phyloP scores from a whole-genome alignment of 495 filamentous ascomycete genomes.

The Neurospora terricola region DNA sequence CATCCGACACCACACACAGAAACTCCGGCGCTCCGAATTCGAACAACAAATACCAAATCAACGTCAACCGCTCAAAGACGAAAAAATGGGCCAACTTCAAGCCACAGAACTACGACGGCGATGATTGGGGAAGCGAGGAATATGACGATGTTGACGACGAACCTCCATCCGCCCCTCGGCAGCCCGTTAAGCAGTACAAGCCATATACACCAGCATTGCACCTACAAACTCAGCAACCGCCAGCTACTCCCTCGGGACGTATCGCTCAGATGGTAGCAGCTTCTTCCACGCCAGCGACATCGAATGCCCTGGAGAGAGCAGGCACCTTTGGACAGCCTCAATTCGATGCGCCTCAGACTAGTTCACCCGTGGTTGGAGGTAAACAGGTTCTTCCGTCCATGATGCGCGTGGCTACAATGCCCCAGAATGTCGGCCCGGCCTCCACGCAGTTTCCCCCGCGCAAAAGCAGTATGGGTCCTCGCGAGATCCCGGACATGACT shows the following conservation, averaged over 20 bases:
- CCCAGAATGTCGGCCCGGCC: conserved; percentile 15
- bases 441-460: conserved; percentile 41
- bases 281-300: not conserved
- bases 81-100: conserved; percentile 94
- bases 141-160: conserved; percentile 51
- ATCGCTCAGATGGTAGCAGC: not conserved
- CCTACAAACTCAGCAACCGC: conserved; percentile 10
- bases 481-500: conserved; percentile 20
- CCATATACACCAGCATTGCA: conserved; percentile 12
- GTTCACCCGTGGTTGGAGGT: not conserved
- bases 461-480: conserved; percentile 50
- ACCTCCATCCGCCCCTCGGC: conserved; percentile 31
- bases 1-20: conserved; percentile 13
- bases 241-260: not conserved
- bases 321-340: not conserved
- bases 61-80: conserved; percentile 85
- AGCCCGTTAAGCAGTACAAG: conserved; percentile 16
- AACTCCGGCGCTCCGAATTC: conserved; percentile 16
- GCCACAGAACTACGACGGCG: conserved; percentile 77
- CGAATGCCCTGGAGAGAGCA: not conserved
- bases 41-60: conserved; percentile 45
- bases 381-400: not conserved
- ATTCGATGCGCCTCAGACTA: not conserved
- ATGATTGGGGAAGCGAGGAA: conserved; percentile 84
- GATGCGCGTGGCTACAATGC: conserved; percentile 10